A percentile compares a stretch with the other conserved stretches of the same genome.
Evolutionary conservation across 495 filamentous ascomycete species (phyloP).

Genomic region (Pseudomonodictys pantanalensis): DNA sequence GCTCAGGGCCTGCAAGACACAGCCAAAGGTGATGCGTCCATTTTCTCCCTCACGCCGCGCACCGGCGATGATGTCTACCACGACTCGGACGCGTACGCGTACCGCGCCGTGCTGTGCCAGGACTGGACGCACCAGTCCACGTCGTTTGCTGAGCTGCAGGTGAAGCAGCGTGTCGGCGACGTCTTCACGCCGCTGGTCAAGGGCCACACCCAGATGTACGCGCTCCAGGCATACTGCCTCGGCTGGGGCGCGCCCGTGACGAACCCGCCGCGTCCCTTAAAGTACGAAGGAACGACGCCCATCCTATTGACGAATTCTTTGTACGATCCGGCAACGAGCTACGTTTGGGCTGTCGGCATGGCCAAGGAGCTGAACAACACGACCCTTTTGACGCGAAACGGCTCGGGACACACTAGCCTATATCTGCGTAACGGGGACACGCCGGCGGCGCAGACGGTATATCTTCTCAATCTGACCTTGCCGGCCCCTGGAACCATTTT

Average conservation of each 20-base stretch:
- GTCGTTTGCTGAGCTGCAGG: conserved; percentile 3
- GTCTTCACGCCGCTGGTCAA: conserved; percentile 29
- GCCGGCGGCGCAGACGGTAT: too few species aligned
- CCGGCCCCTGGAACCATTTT: too few species aligned
- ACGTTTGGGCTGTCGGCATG: conserved; percentile 42
- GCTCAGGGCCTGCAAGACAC: neutral
- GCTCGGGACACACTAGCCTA: conserved; percentile 44
- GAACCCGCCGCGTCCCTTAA: conserved; percentile 32
- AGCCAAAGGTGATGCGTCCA: neutral
- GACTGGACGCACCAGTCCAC: conserved; percentile 3
- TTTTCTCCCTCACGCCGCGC: conserved; percentile 5
- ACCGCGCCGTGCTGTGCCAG: conserved; percentile 1
- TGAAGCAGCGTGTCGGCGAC: neutral
- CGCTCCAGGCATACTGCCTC: conserved; percentile 34
- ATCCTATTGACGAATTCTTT: conserved; percentile 42
- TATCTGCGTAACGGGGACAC: too few species aligned
- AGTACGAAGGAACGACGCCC: conserved; percentile 1
- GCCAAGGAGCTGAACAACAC: conserved; percentile 29
- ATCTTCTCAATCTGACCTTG: too few species aligned
- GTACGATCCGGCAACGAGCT: conserved; percentile 42
- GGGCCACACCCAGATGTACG: conserved; percentile 36
- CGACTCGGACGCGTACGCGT: neutral
- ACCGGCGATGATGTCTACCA: conserved; percentile 2
- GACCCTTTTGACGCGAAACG: conserved; percentile 42
- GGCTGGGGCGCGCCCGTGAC: conserved; percentile 42